phyloP scores from a whole-genome alignment of 352 stramenopile species.

The Phytophthora cajani region DNA sequence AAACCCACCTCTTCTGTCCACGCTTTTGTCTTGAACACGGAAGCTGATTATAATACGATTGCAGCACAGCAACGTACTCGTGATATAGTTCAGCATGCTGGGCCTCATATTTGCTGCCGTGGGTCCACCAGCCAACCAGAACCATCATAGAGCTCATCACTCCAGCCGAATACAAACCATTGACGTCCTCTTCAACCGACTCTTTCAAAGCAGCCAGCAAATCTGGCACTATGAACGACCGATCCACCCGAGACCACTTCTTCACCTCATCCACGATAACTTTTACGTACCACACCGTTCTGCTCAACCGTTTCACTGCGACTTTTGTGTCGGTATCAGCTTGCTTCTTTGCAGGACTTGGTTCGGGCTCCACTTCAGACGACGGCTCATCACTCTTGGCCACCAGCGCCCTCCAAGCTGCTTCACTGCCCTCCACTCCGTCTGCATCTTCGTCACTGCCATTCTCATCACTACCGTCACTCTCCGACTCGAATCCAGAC shows the following conservation, averaged over 20 bases:
- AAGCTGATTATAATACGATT: neutral
- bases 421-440: neutral
- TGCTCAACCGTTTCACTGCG: neutral
- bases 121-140: slow-evolving; percentile 1
- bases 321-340: neutral
- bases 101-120: neutral
- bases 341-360: neutral
- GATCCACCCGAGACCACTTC: neutral
- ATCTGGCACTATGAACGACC: neutral
- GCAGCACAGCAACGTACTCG: neutral
- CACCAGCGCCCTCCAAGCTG: slow-evolving; percentile 4
- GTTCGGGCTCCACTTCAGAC: neutral
- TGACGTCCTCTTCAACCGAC: neutral
- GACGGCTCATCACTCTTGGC: too few species aligned
- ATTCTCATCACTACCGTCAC: neutral
- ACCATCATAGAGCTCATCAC: slow-evolving; percentile 2
- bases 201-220: neutral
- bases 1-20: neutral
- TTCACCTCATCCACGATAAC: neutral
- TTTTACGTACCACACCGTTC: too few species aligned
- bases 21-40: neutral
- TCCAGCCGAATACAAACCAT: neutral
- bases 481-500: neutral
- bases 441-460: neutral
- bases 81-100: slow-evolving; percentile 2